phyloP scores from a whole-genome alignment of 2,329 filamentous ascomycete species.

The Claviceps capensis region DNA sequence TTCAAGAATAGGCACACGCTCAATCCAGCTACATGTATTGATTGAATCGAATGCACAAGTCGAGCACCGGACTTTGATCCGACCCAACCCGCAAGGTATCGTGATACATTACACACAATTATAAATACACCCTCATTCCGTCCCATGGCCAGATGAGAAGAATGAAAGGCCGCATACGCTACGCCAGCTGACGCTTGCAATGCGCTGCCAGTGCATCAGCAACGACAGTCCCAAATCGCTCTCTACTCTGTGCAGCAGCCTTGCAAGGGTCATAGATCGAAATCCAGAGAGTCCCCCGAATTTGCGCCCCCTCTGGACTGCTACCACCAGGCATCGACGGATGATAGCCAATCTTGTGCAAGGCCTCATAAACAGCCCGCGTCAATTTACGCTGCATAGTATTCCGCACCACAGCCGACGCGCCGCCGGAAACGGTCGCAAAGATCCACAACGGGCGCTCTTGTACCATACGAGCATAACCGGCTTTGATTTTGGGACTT shows the following conservation, averaged over 20 bases:
- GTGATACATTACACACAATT: not conserved
- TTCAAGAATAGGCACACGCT: not conserved
- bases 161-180: not conserved
- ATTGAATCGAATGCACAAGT: not conserved
- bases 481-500: constrained; percentile 11
- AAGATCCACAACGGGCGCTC: constrained; percentile 21
- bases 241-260: constrained; percentile 6
- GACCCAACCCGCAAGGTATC: not conserved
- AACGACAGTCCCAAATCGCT: constrained; percentile 11
- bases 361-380: constrained; percentile 13
- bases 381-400: constrained; percentile 14
- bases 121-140: not conserved
- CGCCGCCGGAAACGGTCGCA: constrained; percentile 7
- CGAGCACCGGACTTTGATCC: not conserved
- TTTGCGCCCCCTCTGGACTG: constrained; percentile 2
- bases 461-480: constrained; percentile 14
- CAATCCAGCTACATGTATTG: not conserved
- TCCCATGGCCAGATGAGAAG: not conserved
- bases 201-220: constrained; percentile 6
- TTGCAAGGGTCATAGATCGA: constrained; percentile 9
- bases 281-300: constrained; percentile 16
- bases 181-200: not conserved
- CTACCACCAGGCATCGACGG: constrained; percentile 5
- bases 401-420: constrained; percentile 13
- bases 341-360: constrained; percentile 15